Conservation (phyloP, 306 rosid genomes). For the Myrica gale region DNA sequence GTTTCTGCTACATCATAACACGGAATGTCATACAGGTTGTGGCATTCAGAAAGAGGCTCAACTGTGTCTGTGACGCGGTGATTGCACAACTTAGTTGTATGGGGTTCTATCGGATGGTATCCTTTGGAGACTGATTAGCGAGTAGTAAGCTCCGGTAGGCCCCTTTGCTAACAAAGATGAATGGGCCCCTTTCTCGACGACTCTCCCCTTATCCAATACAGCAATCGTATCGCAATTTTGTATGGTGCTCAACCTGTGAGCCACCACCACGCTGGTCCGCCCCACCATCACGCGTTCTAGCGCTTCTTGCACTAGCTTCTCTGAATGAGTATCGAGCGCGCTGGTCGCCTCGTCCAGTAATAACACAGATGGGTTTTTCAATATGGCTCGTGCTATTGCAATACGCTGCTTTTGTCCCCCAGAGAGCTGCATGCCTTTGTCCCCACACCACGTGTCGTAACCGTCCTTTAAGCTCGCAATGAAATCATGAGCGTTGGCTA, state of each 20-base stretch:
- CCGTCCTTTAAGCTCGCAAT: slow-evolving; percentile 67
- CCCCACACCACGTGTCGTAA: slow-evolving; percentile 74
- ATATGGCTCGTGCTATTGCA: slow-evolving; percentile 82
- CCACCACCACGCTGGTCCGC: slow-evolving; percentile 92
- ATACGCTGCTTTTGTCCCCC: slow-evolving; percentile 95
- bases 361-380: slow-evolving; percentile 62
- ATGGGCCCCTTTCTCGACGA: slow-evolving; percentile 78
- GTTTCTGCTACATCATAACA: too few relatives aligned
- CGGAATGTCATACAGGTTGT: too few relatives aligned
- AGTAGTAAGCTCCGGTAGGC: slow-evolving; percentile 62
- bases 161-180: slow-evolving; percentile 58
- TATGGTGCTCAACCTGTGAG: slow-evolving; percentile 82
- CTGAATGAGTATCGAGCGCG: slow-evolving; percentile 79
- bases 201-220: slow-evolving; percentile 73
- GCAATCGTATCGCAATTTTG: slow-evolving; percentile 66
- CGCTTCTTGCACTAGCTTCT: slow-evolving; percentile 79
- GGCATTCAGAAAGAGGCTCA: too few relatives aligned
- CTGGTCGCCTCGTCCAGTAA: slow-evolving; percentile 83
- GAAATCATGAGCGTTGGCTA: slow-evolving; percentile 81
- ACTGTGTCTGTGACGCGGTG: too few relatives aligned
- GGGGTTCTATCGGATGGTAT: slow-evolving; percentile 19
- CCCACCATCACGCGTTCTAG: slow-evolving; percentile 80
- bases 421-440: slow-evolving; percentile 71
- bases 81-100: not conserved
- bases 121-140: slow-evolving; percentile 55